Base-by-base conservation (phyloP, 768 basidiomycete genomes). In the Mycena galopus region DNA sequence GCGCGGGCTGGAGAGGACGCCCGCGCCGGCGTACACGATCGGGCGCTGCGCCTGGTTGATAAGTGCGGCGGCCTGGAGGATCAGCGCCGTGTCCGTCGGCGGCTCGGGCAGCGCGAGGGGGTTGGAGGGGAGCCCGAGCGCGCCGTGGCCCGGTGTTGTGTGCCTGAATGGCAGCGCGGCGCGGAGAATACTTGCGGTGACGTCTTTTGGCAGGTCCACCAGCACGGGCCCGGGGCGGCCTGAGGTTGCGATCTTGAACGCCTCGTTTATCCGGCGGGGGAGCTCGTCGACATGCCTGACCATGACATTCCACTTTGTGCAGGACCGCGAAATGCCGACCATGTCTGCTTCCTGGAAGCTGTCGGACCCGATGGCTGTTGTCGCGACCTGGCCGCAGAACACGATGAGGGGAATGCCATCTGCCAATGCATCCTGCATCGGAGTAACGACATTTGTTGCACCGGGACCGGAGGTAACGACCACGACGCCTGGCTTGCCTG, bases 301-400 rank as follows among this genome's bases (percentile, higher is more conserved):
- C 96, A 99, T 97, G 71, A 99, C 97, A 80, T 99, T 99, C 98
- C 98, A 99, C 82, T 99, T 99, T 30, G 98, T 99, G 85, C 98
- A 99, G 77, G 93, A 92, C 62, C 97, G 88, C 32, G 97, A 98
- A 82, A 99, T 99, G 59, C 98, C 98, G 67, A 99, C 88, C 60
- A 99, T 84, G 81, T 99, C 98, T 44, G 98, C 98, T 84, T 99
- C 98, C 81, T 99, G 98, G 90, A 99, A 99, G 1, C 96, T 95
- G 79, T 99, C 97, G 19, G 95, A 97, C n/a, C 97, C 97, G 72
- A 99, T 99, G 62, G 96, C 93, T n/a, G 94, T 94, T 10, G 97
- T 99, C 0, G 98, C 97, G n/a, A 99, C 97, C 86, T 99, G 97
- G 1, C 98, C 97, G 56, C 92, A 91, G 84, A 99, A 98, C 4